A percentile compares a stretch with the other conserved stretches of the same genome.
These are phyloP conservation scores for Mycena chlorophos DNA, from an alignment of 768 basidiomycete species.

Conservation along the genomic window DNA sequence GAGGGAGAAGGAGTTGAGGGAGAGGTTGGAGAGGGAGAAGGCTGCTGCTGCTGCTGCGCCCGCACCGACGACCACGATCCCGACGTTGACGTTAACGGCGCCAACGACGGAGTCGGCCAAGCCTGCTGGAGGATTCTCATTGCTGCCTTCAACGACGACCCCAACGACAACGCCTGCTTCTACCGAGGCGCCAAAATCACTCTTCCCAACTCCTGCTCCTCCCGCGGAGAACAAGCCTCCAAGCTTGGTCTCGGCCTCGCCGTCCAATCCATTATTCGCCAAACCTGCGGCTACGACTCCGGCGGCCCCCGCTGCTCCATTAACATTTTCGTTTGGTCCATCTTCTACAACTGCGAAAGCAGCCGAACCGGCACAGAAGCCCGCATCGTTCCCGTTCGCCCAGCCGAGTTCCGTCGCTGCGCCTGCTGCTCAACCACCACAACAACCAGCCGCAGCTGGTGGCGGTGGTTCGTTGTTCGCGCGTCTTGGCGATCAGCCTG, in stretches of 20 bases:
- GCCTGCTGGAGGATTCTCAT: conserved; percentile 24
- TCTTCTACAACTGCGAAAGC: conserved; percentile 3
- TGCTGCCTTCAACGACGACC: conserved; percentile 15
- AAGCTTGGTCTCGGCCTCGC: conserved; percentile 6
- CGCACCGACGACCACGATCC: conserved; percentile 29
- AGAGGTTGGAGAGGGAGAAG: conserved; percentile 42
- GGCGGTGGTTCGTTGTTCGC: neutral
- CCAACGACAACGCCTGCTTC: conserved; percentile 20
- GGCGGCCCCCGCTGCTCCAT: conserved; percentile 5
- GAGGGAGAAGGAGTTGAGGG: conserved; percentile 40
- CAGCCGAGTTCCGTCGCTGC: conserved; percentile 16
- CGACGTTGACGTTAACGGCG: conserved; percentile 30
- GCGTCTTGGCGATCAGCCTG: conserved; percentile 19
- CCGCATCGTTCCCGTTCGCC: neutral
- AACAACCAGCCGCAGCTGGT: neutral
- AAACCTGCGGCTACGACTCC: conserved; percentile 19
- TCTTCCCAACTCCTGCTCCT: conserved; percentile 3
- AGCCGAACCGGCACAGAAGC: neutral
- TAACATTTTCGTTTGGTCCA: conserved; percentile 22
- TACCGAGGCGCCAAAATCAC: conserved; percentile 1
- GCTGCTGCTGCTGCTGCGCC: conserved; percentile 23
- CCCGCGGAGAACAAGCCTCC: conserved; percentile 9
- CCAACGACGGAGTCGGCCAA: conserved; percentile 25
- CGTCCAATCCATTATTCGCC: conserved; percentile 14
- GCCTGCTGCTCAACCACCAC: conserved; percentile 4